A percentile compares a stretch with the other conserved stretches of the same genome.
Conservation (phyloP, 139 green algal genomes). For the Choricystis sp. region DNA sequence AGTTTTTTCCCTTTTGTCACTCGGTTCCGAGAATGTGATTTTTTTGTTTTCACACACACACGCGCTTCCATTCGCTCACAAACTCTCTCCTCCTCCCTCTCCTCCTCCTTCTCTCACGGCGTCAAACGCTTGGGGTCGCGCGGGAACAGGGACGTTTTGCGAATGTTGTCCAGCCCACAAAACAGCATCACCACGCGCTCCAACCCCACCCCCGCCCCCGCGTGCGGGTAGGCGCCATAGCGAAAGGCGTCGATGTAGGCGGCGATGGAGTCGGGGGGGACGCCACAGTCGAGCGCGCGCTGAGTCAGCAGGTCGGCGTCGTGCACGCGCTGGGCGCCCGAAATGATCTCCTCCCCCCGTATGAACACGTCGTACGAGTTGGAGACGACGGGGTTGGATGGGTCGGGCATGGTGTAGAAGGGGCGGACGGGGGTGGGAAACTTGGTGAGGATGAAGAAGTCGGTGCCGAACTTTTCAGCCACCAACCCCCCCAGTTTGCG, state of each 20-base stretch:
- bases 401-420: constrained; percentile 98
- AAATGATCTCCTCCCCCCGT: constrained; percentile 98
- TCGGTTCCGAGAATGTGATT: too few relatives aligned
- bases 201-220: constrained; percentile 81
- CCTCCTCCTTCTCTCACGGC: constrained; percentile 36
- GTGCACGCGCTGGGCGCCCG: constrained; percentile 73
- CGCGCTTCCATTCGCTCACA: background rate
- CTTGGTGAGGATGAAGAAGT: constrained; percentile 95
- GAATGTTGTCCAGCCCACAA: constrained; percentile 90
- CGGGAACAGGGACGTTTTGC: constrained; percentile 94
- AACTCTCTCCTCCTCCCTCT: background rate
- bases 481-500: constrained; percentile 73
- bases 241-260: constrained; percentile 94
- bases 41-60: too few relatives aligned
- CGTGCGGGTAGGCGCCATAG: constrained; percentile 79
- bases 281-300: constrained; percentile 39
- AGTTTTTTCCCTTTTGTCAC: too few relatives aligned
- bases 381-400: constrained; percentile 66
- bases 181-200: constrained; percentile 99
- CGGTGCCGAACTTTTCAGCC: constrained; percentile 83
- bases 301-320: constrained; percentile 72
- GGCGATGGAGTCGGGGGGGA: constrained; percentile 65
- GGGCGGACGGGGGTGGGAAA: constrained; percentile 55
- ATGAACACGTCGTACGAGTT: constrained; percentile 99
- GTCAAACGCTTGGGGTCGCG: constrained; percentile 85